Percentiles rank a stretch among this genome's conserved stretches.
Conservation (phyloP, 805 yeast species). For the Candida ovalis region DNA sequence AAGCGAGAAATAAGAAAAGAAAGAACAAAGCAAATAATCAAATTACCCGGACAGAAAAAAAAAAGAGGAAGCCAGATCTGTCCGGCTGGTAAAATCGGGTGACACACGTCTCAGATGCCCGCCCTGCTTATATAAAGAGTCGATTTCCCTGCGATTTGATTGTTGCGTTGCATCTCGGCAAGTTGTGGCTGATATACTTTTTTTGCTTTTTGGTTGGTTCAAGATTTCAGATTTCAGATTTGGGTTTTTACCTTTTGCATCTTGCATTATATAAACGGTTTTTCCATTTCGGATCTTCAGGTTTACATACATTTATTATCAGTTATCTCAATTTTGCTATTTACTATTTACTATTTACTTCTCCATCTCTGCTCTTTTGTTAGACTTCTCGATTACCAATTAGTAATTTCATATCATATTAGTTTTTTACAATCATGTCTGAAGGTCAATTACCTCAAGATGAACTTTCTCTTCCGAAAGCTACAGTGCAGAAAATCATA, state of each 20-base stretch:
- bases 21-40: background rate
- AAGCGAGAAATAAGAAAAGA: background rate
- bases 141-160: background rate
- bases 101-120: background rate
- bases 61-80: background rate
- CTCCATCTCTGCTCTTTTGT: no score
- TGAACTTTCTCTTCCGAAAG: slow-evolving; percentile 43
- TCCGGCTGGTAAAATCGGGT: background rate
- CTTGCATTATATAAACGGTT: background rate
- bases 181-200: background rate
- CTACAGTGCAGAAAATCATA: slow-evolving; percentile 94
- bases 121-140: background rate
- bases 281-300: background rate
- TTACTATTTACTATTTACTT: no score
- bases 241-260: no score
- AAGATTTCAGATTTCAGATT: background rate
- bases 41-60: background rate
- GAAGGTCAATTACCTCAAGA: slow-evolving; percentile 25
- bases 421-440: slow-evolving; percentile 16
- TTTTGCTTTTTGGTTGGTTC: no score
- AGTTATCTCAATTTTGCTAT: no score
- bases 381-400: no score
- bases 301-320: background rate
- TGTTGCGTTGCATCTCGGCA: background rate
- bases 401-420: no score